Evolutionary conservation across 495 filamentous ascomycete species (phyloP).

Genomic region (Neurospora intermedia): DNA sequence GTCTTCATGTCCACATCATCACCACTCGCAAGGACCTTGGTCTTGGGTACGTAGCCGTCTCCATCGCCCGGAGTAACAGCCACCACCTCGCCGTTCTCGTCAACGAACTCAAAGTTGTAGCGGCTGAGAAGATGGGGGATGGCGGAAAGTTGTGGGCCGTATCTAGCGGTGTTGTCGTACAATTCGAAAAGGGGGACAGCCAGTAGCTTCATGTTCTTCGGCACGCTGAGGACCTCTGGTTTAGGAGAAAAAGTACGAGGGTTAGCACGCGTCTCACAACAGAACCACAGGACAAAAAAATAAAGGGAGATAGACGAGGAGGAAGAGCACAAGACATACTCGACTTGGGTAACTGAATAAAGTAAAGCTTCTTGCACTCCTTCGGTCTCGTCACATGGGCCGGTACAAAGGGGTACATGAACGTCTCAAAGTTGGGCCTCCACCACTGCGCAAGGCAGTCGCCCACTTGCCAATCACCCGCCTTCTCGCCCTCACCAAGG

Average conservation of each 20-base stretch:
- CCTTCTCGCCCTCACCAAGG: conserved; percentile 76
- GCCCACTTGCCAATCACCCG: conserved; percentile 86
- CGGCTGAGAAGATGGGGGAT: conserved; percentile 88
- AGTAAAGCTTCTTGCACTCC: conserved; percentile 98
- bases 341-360: conserved; percentile 83
- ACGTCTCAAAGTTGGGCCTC: conserved; percentile 97
- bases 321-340: conserved; percentile 47
- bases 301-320: background rate
- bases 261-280: conserved; percentile 10
- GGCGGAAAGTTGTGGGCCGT: conserved; percentile 90
- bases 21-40: conserved; percentile 68
- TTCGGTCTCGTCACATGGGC: conserved; percentile 92
- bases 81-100: conserved; percentile 82
- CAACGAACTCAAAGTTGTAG: conserved; percentile 98
- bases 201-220: conserved; percentile 99
- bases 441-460: conserved; percentile 97
- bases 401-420: conserved; percentile 98
- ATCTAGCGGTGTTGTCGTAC: conserved; percentile 91
- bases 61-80: conserved; percentile 71
- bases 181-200: conserved; percentile 95
- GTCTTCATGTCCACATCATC: conserved; percentile 48
- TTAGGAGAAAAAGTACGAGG: background rate
- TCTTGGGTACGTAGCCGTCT: conserved; percentile 46
- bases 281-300: background rate
- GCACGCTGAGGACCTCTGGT: conserved; percentile 87